Conservation (phyloP, 805 yeast genomes). For the Jamesozyma spencerorum region DNA sequence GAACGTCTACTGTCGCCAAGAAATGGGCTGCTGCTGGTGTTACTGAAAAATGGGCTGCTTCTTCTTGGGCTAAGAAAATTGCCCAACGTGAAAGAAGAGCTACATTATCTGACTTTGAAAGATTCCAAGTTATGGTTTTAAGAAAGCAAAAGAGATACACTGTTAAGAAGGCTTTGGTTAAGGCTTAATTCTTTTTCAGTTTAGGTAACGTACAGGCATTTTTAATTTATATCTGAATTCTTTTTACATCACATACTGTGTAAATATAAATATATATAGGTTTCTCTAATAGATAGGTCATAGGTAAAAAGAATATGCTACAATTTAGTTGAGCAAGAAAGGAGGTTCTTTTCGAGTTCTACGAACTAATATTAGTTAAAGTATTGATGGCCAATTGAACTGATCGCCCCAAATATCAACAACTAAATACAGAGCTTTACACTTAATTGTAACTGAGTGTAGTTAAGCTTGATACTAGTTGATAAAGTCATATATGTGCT, state of each 20-base stretch:
- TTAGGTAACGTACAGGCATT: slow-evolving; percentile 5
- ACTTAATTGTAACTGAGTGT: no score
- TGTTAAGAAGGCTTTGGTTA: slow-evolving; percentile 92
- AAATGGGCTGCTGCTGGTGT: slow-evolving; percentile 88
- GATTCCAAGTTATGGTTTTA: slow-evolving; percentile 96
- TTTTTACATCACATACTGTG: slow-evolving; percentile 2
- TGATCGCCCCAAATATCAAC: no score
- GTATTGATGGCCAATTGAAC: no score
- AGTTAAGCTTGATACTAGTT: no score
- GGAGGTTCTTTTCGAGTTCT: no score
- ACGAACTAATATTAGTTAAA: no score
- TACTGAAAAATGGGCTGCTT: slow-evolving; percentile 79
- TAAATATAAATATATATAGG: slow-evolving; percentile 4
- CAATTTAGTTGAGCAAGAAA: no score
- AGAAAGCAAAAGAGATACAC: slow-evolving; percentile 95
- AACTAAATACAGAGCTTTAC: no score
- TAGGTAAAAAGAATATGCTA: background rate
- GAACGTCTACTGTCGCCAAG: slow-evolving; percentile 75
- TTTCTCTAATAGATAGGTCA: slow-evolving; percentile 6
- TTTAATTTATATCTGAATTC: slow-evolving; percentile 5
- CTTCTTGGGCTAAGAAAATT: slow-evolving; percentile 97
- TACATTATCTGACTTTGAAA: slow-evolving; percentile 89
- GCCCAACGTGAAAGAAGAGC: slow-evolving; percentile 91
- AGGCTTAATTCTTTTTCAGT: slow-evolving; percentile 51
- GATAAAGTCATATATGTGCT: no score